Percentiles rank a stretch among this genome's conserved stretches.
phyloP scores from a whole-genome alignment of 345 rosid genomes.

The Aethionema arabicum region DNA sequence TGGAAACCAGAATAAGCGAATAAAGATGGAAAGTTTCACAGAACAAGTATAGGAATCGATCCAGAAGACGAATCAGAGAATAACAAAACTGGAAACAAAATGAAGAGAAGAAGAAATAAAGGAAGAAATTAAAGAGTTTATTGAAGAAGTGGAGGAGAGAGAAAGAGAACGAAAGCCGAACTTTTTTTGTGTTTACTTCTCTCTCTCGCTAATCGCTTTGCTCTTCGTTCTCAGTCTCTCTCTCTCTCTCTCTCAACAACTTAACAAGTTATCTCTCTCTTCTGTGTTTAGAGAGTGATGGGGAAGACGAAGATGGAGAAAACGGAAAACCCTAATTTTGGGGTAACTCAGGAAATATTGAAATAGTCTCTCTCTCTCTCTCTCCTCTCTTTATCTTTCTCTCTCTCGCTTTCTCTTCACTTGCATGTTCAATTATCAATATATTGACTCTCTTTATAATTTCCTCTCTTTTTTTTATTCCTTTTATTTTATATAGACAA shows the following conservation, averaged over 20 bases:
- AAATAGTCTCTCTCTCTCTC: background rate
- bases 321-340: conserved; percentile 42
- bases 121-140: conserved; percentile 20
- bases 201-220: conserved; percentile 19
- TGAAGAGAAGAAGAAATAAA: conserved; percentile 30
- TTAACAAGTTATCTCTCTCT: conserved; percentile 5
- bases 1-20: background rate
- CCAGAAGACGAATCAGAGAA: conserved; percentile 8
- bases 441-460: conserved; percentile 30
- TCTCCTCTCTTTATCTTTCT: background rate
- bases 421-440: conserved; percentile 37
- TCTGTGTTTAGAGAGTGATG: conserved; percentile 20
- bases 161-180: conserved; percentile 60
- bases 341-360: conserved; percentile 21
- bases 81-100: conserved; percentile 9
- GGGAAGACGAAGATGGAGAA: conserved; percentile 20
- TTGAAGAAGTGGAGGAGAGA: conserved; percentile 35
- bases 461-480: background rate
- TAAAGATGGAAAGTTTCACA: conserved; percentile 11
- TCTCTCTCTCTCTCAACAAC: conserved; percentile 37
- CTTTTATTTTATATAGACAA: conserved; percentile 12
- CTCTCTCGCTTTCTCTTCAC: conserved; percentile 27
- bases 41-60: conserved; percentile 6
- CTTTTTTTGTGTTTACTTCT: conserved; percentile 25
- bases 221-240: conserved; percentile 87